phyloP scores from a whole-genome alignment of 1,139 yeast genomes.

The Arxiozyma heterogenica region DNA sequence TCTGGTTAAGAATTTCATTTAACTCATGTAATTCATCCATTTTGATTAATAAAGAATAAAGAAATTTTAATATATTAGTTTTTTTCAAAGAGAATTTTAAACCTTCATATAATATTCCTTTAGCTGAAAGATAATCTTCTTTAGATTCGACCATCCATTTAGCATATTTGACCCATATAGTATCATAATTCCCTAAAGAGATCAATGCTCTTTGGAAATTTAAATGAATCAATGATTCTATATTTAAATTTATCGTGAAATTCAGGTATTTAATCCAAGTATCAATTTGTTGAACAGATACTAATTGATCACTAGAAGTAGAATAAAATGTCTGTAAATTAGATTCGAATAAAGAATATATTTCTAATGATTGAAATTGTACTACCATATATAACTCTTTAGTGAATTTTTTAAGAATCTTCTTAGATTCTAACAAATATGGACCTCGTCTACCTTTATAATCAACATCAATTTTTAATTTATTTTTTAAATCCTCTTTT shows the following conservation, averaged over 20 bases:
- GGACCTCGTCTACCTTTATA: slow-evolving; percentile 26
- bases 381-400: slow-evolving; percentile 28
- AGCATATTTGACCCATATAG: slow-evolving; percentile 28
- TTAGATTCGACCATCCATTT: slow-evolving; percentile 23
- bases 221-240: slow-evolving; percentile 16
- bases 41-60: slow-evolving; percentile 17
- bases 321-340: slow-evolving; percentile 22
- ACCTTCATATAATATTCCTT: slow-evolving; percentile 19
- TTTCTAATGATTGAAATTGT: slow-evolving; percentile 27
- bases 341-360: slow-evolving; percentile 27
- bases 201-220: slow-evolving; percentile 28
- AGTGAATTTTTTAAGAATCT: slow-evolving; percentile 22
- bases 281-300: slow-evolving; percentile 18
- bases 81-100: slow-evolving; percentile 19
- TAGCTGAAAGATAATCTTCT: slow-evolving; percentile 20
- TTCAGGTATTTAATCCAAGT: slow-evolving; percentile 26
- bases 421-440: slow-evolving; percentile 23
- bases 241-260: slow-evolving; percentile 19
- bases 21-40: slow-evolving; percentile 18
- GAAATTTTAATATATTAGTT: slow-evolving; percentile 15
- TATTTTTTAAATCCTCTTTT: slow-evolving; percentile 25
- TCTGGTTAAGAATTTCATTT: slow-evolving; percentile 9
- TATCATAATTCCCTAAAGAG: slow-evolving; percentile 26
- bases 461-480: slow-evolving; percentile 25
- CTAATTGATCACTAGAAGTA: slow-evolving; percentile 22